Conservation (phyloP, 192 early-diverging fungal species). For the Funneliformis mosseae region DNA sequence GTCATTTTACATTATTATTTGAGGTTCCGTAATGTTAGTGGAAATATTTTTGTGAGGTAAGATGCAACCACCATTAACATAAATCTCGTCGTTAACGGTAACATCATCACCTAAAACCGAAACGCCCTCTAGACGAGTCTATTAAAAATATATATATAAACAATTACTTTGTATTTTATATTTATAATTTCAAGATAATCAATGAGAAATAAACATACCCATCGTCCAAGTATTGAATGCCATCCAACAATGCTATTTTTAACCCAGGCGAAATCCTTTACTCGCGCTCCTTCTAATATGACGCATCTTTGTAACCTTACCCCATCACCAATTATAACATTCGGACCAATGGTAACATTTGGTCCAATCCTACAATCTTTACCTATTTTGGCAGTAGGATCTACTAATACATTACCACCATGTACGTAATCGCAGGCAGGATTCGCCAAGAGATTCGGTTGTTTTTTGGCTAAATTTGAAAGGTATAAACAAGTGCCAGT, state of each 20-base stretch:
- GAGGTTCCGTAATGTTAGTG: slow-evolving; percentile 86
- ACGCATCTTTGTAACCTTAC: slow-evolving; percentile 90
- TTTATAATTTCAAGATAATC: background rate
- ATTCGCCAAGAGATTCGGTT: slow-evolving; percentile 71
- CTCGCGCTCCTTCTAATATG: slow-evolving; percentile 77
- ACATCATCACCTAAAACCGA: slow-evolving; percentile 98
- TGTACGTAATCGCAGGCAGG: slow-evolving; percentile 68
- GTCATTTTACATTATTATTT: slow-evolving; percentile 85
- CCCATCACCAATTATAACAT: slow-evolving; percentile 89
- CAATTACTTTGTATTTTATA: background rate
- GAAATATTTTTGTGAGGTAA: slow-evolving; percentile 96
- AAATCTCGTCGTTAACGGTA: slow-evolving; percentile 89
- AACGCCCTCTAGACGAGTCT: slow-evolving; percentile 88
- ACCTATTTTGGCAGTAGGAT: slow-evolving; percentile 92
- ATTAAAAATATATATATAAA: slow-evolving; percentile 4
- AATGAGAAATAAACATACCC: slow-evolving; percentile 54
- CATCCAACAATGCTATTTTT: slow-evolving; percentile 92
- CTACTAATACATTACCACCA: slow-evolving; percentile 90
- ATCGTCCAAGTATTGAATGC: slow-evolving; percentile 92
- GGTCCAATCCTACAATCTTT: slow-evolving; percentile 97
- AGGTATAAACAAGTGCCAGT: slow-evolving; percentile 95
- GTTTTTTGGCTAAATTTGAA: slow-evolving; percentile 74
- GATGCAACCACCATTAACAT: slow-evolving; percentile 93
- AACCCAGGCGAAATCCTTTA: slow-evolving; percentile 93
- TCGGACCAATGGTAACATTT: slow-evolving; percentile 94